A percentile compares a stretch with the other conserved stretches of the same genome.
phyloP scores from a whole-genome alignment of 2,329 filamentous ascomycete species.

The Sporothrix brasiliensis region DNA sequence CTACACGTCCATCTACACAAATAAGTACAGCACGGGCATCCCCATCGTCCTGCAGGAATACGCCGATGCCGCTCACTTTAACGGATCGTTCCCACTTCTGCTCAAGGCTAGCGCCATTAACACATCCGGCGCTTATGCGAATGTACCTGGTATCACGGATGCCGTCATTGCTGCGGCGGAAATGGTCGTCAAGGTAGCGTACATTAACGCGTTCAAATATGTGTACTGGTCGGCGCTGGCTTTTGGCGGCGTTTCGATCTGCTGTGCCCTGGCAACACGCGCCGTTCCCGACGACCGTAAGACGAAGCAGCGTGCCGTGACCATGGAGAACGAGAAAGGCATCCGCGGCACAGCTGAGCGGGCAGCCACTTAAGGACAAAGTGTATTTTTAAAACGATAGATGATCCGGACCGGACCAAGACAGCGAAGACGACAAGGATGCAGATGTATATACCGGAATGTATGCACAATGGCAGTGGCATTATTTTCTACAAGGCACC shows the following conservation, averaged over 20 bases:
- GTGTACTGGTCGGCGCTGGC: constrained; percentile 46
- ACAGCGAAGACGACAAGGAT: no score
- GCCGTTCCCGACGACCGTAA: constrained; percentile 18
- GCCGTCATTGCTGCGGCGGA: constrained; percentile 40
- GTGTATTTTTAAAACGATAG: neutral
- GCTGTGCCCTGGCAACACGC: constrained; percentile 24
- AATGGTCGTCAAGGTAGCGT: constrained; percentile 41
- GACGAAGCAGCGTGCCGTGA: constrained; percentile 26
- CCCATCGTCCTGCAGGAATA: constrained; percentile 34
- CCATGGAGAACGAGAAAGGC: constrained; percentile 31
- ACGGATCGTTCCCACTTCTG: constrained; percentile 34
- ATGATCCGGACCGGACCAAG: no score
- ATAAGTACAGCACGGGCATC: constrained; percentile 38
- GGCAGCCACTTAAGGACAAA: neutral
- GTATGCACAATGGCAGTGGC: no score
- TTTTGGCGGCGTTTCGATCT: constrained; percentile 43
- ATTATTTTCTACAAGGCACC: no score
- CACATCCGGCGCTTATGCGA: constrained; percentile 41
- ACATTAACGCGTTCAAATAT: constrained; percentile 37
- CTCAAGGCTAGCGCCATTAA: constrained; percentile 40
- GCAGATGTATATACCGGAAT: no score
- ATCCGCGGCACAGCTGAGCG: constrained; percentile 22
- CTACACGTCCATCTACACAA: constrained; percentile 43
- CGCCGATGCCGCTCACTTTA: constrained; percentile 34
- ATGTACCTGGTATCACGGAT: constrained; percentile 39